Base-by-base conservation (phyloP, 345 rosid genomes). In the Dovyalis caffra region DNA sequence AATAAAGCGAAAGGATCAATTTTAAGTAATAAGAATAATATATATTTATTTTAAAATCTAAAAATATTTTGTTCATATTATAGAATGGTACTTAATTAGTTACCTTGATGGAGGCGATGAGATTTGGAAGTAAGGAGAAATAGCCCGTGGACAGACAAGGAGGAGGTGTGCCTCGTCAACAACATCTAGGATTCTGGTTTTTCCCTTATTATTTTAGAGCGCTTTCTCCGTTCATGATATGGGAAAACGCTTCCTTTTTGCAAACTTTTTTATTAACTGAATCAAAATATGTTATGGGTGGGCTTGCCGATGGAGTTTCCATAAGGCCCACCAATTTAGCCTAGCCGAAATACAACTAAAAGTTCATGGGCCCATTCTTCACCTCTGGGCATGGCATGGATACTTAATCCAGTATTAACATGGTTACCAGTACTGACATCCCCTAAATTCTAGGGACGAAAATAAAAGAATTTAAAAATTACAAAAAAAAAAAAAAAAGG, bases 31-130 rank as follows among this genome's bases (percentile, higher is more conserved):
- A n/a, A n/a, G n/a, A n/a, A n/a, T n/a, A n/a, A n/a, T n/a, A n/a
- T n/a, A n/a, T n/a, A n/a, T n/a, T n/a, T n/a, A n/a, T n/a, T n/a
- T n/a, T n/a, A n/a, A n/a, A n/a, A n/a, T n/a, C n/a, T n/a, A n/a
- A n/a, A n/a, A n/a, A n/a, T n/a, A n/a, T n/a, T n/a, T n/a, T n/a
- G n/a, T n/a, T n/a, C n/a, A n/a, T n/a, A n/a, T n/a, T n/a, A n/a
- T n/a, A n/a, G n/a, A 11, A 61, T 8, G 8, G 33, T 2, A n/a
- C n/a, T n/a, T n/a, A 32, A 58, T 34, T 14, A 49, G 34, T 29
- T 81, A 88, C 92, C 66, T 51, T 82, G 81, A 79, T 71, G 88
- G 73, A 76, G 88, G 70, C 84, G 82, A 2, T 84, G 88, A 73
- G 86, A 12, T 40, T 83, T 84, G 64, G 92, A 68, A 70, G 97